Percentiles rank a stretch among this genome's conserved stretches.
These are phyloP conservation scores for Lichina pygmaea DNA, from an alignment of 495 filamentous ascomycete genomes.

Conservation along the genomic window DNA sequence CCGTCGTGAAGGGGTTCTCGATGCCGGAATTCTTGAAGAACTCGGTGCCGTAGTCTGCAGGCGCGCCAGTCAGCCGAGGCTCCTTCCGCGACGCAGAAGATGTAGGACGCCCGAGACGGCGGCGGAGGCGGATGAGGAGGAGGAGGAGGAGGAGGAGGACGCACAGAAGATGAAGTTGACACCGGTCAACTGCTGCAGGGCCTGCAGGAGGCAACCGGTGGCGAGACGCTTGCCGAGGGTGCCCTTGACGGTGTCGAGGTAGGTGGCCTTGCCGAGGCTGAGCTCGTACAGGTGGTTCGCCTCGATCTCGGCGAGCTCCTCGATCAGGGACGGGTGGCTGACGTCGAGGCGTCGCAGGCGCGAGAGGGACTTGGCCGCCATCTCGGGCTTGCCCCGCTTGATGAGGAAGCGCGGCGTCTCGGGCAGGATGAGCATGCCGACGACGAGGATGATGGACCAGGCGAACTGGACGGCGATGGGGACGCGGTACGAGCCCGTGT, in stretches of 20 bases:
- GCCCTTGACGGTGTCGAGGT: slow-evolving; percentile 6
- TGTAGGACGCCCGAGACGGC: no score
- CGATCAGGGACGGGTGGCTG: slow-evolving; percentile 3
- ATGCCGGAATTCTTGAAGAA: slow-evolving; percentile 51
- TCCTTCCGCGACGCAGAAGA: no score
- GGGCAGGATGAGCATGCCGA: slow-evolving; percentile 4
- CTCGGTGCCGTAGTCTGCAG: slow-evolving; percentile 32
- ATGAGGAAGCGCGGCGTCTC: slow-evolving; percentile 5
- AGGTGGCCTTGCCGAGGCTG: slow-evolving; percentile 3
- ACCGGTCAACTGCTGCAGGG: slow-evolving; percentile 30
- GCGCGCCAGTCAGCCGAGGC: no score
- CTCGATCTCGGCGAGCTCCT: slow-evolving; percentile 5
- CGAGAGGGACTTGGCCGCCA: slow-evolving; percentile 1
- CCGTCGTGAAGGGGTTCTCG: slow-evolving; percentile 48
- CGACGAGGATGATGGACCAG: slow-evolving; percentile 5
- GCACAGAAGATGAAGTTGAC: slow-evolving; percentile 76
- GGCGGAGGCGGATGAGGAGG: no score
- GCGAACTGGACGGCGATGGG: slow-evolving; percentile 5
- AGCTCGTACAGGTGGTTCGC: slow-evolving; percentile 6
- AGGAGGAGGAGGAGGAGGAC: slow-evolving; percentile 1
- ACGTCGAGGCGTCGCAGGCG: slow-evolving; percentile 3
- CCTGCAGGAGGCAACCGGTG: slow-evolving; percentile 28
- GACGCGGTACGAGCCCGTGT: slow-evolving; percentile 6
- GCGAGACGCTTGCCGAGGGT: slow-evolving; percentile 23
- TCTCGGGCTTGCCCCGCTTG: slow-evolving; percentile 4